These are phyloP conservation scores for Entomortierella lignicola DNA, from an alignment of 192 early-diverging fungal species.

Conservation along the genomic window DNA sequence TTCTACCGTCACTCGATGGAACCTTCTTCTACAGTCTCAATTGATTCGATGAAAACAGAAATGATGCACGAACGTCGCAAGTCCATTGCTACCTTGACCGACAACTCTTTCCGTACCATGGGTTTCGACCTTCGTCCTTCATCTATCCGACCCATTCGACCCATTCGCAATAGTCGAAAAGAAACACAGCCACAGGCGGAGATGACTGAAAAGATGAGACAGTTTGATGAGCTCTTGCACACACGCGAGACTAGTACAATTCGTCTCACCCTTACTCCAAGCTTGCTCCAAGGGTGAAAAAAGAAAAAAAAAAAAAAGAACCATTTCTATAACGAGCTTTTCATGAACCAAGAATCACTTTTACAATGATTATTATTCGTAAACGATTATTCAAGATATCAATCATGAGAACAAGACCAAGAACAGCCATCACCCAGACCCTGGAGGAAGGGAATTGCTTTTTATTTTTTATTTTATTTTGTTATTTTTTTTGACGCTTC, in stretches of 20 bases:
- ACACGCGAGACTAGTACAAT: conserved; percentile 34
- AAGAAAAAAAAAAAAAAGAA: too few species aligned
- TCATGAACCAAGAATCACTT: too few species aligned
- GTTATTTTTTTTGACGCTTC: too few species aligned
- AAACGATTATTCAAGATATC: too few species aligned
- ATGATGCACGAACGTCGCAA: conserved; percentile 48
- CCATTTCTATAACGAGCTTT: not conserved
- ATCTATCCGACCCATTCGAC: conserved; percentile 2
- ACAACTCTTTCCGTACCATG: conserved; percentile 18
- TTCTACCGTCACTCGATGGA: conserved; percentile 20
- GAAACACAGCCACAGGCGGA: conserved; percentile 5
- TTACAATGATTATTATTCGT: too few species aligned
- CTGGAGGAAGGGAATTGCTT: too few species aligned
- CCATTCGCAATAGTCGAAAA: conserved; percentile 6
- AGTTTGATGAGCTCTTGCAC: conserved; percentile 45
- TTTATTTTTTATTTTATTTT: too few species aligned
- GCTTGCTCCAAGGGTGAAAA: conserved; percentile 38
- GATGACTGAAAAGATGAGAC: conserved; percentile 51
- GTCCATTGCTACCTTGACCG: conserved; percentile 37
- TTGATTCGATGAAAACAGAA: conserved; percentile 19
- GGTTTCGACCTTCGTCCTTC: conserved; percentile 19
- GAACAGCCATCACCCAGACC: too few species aligned
- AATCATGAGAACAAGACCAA: too few species aligned
- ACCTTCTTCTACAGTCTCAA: not conserved
- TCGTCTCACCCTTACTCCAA: conserved; percentile 37